Percentiles rank a stretch among this genome's conserved stretches.
These are phyloP conservation scores for Scutellaria minor DNA, from an alignment of 257 asterid species.

Conservation along the genomic window DNA sequence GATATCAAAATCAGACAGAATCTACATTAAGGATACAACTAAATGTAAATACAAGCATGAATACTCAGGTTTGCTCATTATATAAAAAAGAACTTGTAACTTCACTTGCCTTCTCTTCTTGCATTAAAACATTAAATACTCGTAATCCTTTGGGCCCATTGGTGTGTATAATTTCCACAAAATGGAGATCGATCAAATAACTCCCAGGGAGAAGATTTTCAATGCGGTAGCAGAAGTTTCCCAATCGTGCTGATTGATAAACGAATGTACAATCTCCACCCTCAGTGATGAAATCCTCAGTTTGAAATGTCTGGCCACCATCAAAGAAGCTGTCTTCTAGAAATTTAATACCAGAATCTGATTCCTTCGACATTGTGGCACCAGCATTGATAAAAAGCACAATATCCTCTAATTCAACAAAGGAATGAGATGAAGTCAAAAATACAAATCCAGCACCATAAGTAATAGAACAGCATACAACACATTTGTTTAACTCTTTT, in stretches of 20 bases:
- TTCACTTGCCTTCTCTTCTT: slow-evolving; percentile 85
- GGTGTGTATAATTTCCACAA: slow-evolving; percentile 79
- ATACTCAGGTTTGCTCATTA: not conserved
- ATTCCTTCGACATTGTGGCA: slow-evolving; percentile 48
- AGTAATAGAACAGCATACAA: not conserved
- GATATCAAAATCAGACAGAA: slow-evolving; percentile 84
- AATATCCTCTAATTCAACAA: slow-evolving; percentile 61
- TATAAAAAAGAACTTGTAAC: slow-evolving; percentile 10
- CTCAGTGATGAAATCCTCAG: slow-evolving; percentile 68
- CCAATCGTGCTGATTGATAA: slow-evolving; percentile 83
- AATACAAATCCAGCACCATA: not conserved
- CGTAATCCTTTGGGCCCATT: slow-evolving; percentile 96
- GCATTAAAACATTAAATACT: slow-evolving; percentile 74
- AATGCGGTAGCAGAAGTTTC: slow-evolving; percentile 70
- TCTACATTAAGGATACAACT: slow-evolving; percentile 52
- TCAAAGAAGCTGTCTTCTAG: slow-evolving; percentile 64
- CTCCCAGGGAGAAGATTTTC: slow-evolving; percentile 70
- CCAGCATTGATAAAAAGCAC: slow-evolving; percentile 89
- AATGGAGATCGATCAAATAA: slow-evolving; percentile 82
- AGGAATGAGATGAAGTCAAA: slow-evolving; percentile 32
- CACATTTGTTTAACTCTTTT: slow-evolving; percentile 3
- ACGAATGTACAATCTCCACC: slow-evolving; percentile 79
- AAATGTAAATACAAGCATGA: slow-evolving; percentile 28
- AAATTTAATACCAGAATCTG: slow-evolving; percentile 56
- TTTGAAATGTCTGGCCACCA: slow-evolving; percentile 88